Percentiles rank a stretch among this genome's conserved stretches.
These are phyloP conservation scores for Ustilago loliicola DNA, from an alignment of 1,284 basidiomycete species.

Conservation along the genomic window DNA sequence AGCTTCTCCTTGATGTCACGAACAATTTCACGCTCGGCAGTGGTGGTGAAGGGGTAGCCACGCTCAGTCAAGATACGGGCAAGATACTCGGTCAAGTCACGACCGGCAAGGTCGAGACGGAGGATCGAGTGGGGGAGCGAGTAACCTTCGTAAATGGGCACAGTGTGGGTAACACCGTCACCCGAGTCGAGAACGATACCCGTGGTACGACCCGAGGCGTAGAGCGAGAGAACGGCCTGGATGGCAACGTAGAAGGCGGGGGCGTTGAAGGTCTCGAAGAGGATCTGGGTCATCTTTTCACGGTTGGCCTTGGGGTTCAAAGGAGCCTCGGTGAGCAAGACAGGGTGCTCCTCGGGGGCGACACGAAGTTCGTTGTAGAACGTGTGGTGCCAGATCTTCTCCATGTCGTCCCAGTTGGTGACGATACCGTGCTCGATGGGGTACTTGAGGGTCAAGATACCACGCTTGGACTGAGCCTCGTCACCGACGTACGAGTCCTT, in stretches of 20 bases:
- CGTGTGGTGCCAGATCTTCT: conserved; percentile 70
- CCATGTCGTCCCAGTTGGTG: conserved; percentile 82
- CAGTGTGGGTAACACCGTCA: conserved; percentile 93
- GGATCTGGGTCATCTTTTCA: conserved; percentile 97
- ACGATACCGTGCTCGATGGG: conserved; percentile 79
- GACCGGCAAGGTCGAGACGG: conserved; percentile 93
- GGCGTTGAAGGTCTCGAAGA: conserved; percentile 96
- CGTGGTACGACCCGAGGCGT: conserved; percentile 90
- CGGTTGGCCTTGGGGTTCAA: conserved; percentile 94
- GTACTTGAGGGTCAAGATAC: conserved; percentile 87
- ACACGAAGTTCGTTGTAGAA: conserved; percentile 74
- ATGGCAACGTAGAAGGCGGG: conserved; percentile 94
- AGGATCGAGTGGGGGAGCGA: conserved; percentile 93
- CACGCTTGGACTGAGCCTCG: conserved; percentile 94
- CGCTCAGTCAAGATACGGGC: conserved; percentile 94
- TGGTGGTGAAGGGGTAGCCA: conserved; percentile 92
- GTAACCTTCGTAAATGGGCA: conserved; percentile 96
- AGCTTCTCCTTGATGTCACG: conserved; percentile 99
- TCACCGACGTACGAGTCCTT: conserved; percentile 74
- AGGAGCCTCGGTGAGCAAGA: conserved; percentile 92
- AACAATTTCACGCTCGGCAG: conserved; percentile 94
- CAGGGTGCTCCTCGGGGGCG: conserved; percentile 86
- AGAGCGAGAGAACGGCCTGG: conserved; percentile 91
- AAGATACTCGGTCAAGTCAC: conserved; percentile 90
- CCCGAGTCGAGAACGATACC: conserved; percentile 95